A percentile compares a stretch with the other conserved stretches of the same genome.
phyloP scores from a whole-genome alignment of 148 eudicot genomes.

The Heliosperma pusillum region DNA sequence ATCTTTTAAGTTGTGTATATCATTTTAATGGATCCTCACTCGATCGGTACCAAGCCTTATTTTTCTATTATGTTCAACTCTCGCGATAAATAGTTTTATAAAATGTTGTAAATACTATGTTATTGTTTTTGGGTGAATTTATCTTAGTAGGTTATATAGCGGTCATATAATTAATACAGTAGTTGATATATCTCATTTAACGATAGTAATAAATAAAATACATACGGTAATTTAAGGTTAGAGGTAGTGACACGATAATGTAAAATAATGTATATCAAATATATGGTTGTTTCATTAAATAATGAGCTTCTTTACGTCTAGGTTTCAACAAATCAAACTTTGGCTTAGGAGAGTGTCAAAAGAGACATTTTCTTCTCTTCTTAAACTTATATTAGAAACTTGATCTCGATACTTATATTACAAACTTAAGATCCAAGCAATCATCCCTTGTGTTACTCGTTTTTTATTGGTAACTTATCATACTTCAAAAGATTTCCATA shows the following conservation, averaged over 20 bases:
- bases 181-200: background rate
- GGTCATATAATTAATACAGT: too few species aligned
- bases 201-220: background rate
- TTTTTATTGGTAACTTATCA: slow-evolving; percentile 25
- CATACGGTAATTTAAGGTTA: background rate
- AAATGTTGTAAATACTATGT: background rate
- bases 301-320: slow-evolving; percentile 19
- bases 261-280: background rate
- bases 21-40: too few species aligned
- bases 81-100: background rate
- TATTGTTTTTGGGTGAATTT: background rate
- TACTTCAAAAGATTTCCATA: slow-evolving; percentile 27
- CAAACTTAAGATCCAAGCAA: slow-evolving; percentile 60
- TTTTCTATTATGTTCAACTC: too few species aligned
- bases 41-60: too few species aligned
- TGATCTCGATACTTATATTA: slow-evolving; percentile 13
- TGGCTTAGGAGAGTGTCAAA: slow-evolving; percentile 29
- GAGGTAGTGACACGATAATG: too few species aligned
- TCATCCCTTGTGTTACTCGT: slow-evolving; percentile 27
- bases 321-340: slow-evolving; percentile 23
- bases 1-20: too few species aligned
- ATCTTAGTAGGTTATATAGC: background rate
- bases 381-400: background rate
- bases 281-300: slow-evolving; percentile 19
- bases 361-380: slow-evolving; percentile 19